Conservation (phyloP, 495 filamentous ascomycete species). For the Friedmanniomyces endolithicus region DNA sequence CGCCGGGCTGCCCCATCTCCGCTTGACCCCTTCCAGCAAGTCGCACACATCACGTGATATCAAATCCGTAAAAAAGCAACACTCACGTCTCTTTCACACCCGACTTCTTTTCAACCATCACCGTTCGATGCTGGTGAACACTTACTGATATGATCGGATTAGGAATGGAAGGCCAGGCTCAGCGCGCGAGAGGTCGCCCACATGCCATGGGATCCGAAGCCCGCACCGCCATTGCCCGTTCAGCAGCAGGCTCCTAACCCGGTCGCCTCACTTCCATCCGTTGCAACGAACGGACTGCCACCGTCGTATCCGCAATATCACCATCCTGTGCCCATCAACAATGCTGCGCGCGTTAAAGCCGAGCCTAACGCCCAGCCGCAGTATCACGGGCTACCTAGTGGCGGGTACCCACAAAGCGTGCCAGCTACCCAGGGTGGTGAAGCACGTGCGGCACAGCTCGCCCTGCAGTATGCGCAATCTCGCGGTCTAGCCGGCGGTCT, state of each 20-base stretch:
- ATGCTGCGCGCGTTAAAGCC: conserved; percentile 51
- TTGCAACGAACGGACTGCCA: conserved; percentile 3
- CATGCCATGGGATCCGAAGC: conserved; percentile 89
- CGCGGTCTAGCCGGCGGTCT: conserved; percentile 24
- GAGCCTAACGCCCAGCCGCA: conserved; percentile 40
- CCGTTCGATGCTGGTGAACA: background rate
- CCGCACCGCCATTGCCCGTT: conserved; percentile 37
- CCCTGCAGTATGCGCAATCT: conserved; percentile 46
- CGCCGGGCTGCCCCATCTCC: conserved; percentile 5
- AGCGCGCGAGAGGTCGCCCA: conserved; percentile 66
- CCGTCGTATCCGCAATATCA: conserved; percentile 6
- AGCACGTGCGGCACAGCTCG: conserved; percentile 50
- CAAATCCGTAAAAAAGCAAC: too few species aligned
- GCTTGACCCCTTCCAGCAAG: conserved; percentile 15
- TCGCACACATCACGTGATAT: background rate
- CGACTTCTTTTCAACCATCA: too few species aligned
- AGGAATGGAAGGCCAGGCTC: conserved; percentile 91
- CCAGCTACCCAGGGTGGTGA: conserved; percentile 32
- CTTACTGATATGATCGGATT: background rate
- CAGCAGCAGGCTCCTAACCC: conserved; percentile 25
- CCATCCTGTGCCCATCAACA: conserved; percentile 16
- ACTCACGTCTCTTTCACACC: too few species aligned
- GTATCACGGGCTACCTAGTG: conserved; percentile 15
- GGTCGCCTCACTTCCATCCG: conserved; percentile 2
- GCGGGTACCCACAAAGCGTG: conserved; percentile 31